Percentiles rank a stretch among this genome's conserved stretches.
Evolutionary conservation across 2,329 filamentous ascomycete genomes (phyloP).

Genomic region (Colletotrichum sp.): DNA sequence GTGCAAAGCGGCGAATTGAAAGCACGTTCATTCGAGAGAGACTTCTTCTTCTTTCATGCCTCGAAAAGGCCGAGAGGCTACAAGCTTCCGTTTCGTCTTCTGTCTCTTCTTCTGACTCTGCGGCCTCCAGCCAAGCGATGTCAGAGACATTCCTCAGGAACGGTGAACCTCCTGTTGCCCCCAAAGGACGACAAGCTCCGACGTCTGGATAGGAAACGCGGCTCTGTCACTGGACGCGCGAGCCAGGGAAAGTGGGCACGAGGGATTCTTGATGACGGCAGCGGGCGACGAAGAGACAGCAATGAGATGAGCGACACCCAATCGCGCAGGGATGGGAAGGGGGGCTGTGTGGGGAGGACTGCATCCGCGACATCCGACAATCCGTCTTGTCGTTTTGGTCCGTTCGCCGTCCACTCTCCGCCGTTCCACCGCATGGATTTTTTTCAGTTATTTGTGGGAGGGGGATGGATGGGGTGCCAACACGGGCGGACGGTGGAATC

Average conservation of each 20-base stretch:
- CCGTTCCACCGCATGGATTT: neutral
- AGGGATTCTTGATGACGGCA: slow-evolving; percentile 11
- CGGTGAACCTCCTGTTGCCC: neutral
- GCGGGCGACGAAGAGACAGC: neutral
- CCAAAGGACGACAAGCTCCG: neutral
- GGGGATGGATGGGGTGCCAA: neutral
- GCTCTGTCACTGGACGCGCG: slow-evolving; percentile 2
- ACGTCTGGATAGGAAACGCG: slow-evolving; percentile 1
- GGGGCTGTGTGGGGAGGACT: neutral
- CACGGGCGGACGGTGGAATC: neutral
- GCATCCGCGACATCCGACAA: slow-evolving; percentile 18
- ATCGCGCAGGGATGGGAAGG: neutral
- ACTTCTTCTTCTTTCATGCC: neutral
- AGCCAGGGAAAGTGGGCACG: neutral
- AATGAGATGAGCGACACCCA: neutral
- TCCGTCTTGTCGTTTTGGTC: slow-evolving; percentile 13
- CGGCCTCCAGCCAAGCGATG: neutral
- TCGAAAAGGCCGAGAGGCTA: neutral
- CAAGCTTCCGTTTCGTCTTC: neutral
- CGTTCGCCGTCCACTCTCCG: neutral
- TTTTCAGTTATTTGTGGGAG: neutral
- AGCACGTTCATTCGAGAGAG: neutral
- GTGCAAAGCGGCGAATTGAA: neutral
- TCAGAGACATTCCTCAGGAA: neutral
- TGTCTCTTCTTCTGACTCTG: neutral